Evolutionary conservation across 192 early-diverging fungal genomes (phyloP).

Genomic region (Pecoramyces ruminantium): DNA sequence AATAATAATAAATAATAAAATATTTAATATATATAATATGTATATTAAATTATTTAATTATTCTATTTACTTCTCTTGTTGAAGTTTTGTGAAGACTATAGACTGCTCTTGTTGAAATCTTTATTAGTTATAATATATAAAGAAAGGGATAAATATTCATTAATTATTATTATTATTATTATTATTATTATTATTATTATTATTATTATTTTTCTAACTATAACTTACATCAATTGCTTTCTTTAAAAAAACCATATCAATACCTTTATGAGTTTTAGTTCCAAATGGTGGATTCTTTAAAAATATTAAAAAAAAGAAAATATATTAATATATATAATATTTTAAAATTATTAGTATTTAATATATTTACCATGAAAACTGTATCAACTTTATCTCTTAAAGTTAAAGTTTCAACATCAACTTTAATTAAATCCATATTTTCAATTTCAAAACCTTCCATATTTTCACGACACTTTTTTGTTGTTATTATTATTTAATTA

Average conservation of each 20-base stretch:
- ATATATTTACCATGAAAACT: slow-evolving; percentile 21
- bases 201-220: no score
- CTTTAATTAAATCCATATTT: slow-evolving; percentile 41
- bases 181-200: no score
- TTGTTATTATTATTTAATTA: no score
- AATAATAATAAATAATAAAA: no score
- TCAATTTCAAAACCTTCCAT: slow-evolving; percentile 35
- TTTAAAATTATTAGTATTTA: no score
- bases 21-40: no score
- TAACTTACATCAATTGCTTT: slow-evolving; percentile 35
- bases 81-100: slow-evolving; percentile 68
- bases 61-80: slow-evolving; percentile 34
- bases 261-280: slow-evolving; percentile 54
- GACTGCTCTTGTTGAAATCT: slow-evolving; percentile 40
- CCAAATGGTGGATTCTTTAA: slow-evolving; percentile 77
- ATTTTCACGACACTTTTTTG: slow-evolving; percentile 19
- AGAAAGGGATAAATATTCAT: no score
- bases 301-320: no score
- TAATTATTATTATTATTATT: no score
- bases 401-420: slow-evolving; percentile 17
- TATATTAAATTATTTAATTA: no score
- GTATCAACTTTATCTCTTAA: slow-evolving; percentile 45
- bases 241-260: slow-evolving; percentile 55
- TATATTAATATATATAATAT: no score
- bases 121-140: background rate